phyloP scores from a whole-genome alignment of 768 basidiomycete species.

The Leccinum aurantiacum region DNA sequence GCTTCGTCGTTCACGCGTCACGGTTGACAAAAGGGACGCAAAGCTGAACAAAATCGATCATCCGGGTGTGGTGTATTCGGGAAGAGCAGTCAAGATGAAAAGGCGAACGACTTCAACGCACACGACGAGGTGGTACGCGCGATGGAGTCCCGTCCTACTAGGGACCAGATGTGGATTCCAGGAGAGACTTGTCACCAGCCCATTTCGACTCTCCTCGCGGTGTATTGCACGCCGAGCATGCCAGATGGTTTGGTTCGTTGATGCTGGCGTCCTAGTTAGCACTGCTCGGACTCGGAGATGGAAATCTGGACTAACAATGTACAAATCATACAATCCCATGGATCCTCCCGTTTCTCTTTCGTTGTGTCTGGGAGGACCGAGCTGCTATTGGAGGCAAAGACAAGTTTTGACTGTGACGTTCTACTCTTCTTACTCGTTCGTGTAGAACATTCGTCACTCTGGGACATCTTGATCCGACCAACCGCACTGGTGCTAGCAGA shows the following conservation, averaged over 20 bases:
- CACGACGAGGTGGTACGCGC: too few relatives aligned
- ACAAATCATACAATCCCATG: slow-evolving; percentile 60
- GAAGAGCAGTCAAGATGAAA: too few relatives aligned
- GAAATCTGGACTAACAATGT: slow-evolving; percentile 52
- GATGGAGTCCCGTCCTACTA: too few relatives aligned
- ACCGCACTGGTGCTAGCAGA: not conserved
- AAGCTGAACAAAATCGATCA: too few relatives aligned
- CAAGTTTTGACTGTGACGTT: slow-evolving; percentile 20
- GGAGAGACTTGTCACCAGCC: slow-evolving; percentile 6
- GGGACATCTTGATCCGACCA: slow-evolving; percentile 1
- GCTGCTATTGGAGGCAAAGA: not conserved
- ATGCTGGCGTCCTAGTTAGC: slow-evolving; percentile 36
- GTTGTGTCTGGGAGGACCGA: not conserved
- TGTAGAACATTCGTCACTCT: not conserved
- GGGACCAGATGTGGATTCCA: too few relatives aligned
- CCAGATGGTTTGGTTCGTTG: slow-evolving; percentile 53
- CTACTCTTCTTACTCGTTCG: slow-evolving; percentile 22
- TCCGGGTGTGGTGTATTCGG: too few relatives aligned
- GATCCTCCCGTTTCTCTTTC: slow-evolving; percentile 38
- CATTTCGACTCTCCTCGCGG: slow-evolving; percentile 43
- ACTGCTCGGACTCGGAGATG: not conserved
- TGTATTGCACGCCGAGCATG: slow-evolving; percentile 62
- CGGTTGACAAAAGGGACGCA: too few relatives aligned
- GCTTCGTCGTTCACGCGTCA: too few relatives aligned
- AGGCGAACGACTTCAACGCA: too few relatives aligned